Base-by-base conservation (phyloP, 1,139 yeast species). In the Geotrichum europaeum region DNA sequence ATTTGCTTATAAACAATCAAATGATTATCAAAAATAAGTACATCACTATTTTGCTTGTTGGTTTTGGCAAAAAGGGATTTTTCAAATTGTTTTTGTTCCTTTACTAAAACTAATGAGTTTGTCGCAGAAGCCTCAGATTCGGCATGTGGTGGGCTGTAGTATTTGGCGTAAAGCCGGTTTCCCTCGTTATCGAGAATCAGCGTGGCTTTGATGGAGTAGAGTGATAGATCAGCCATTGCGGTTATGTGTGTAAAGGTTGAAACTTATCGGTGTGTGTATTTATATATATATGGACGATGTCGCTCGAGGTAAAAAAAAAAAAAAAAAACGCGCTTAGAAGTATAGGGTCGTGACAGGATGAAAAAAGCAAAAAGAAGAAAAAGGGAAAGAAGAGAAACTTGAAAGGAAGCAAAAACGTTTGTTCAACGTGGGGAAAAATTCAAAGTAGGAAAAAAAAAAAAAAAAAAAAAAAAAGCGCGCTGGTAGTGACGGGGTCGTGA, bases 171-270 rank as follows among this genome's bases (percentile, higher is more conserved):
- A 58, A 94, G 76, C 68, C 99, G 80, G 61, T 84, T 81, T 20
- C 96, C 97, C 65, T 87, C 87, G 68, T 80, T 84, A 74, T 92
- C 98, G 68, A 94, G 82, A 68, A 92, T 83, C 68, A 91, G 77
- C 58, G 87, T 80, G 3, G 96, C 92, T 54, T 86, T 81, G 57
- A 91, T 83, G 13, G 97, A 80, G 76, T 92, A 90, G 65, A 91
- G 80, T 54, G 69, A 67, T 45, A 68, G 64, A 56, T 67, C 71
- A 56, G 64, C 62, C 63, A 64, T 61, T 49, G 63, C 58, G 65
- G 60, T 58, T 53, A 25, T 55, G 43, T 47, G 55, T 36, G 28
- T n/a, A 49, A 45, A 24, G 36, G 22, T 22, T 60, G 36, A 24
- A 18, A 54, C 15, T 18, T 20, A 20, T 30, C 6, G 28, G 36